Percentiles rank a stretch among this genome's conserved stretches.
Conservation (phyloP, 176 grass and related monocot genomes). For the Triticum timopheevii region DNA sequence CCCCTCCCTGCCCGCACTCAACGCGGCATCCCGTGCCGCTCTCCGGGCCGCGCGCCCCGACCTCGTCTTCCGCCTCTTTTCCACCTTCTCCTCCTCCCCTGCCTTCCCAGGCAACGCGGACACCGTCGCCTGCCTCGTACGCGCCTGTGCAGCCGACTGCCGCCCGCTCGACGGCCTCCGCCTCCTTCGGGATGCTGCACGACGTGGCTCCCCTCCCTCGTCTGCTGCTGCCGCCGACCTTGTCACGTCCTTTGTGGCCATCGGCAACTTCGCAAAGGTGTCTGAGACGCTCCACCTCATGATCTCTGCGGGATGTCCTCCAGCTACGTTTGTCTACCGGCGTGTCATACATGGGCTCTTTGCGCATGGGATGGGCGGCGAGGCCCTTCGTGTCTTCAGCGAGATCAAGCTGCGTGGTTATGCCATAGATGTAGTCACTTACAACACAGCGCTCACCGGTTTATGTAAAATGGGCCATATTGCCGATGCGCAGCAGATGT, state of each 20-base stretch:
- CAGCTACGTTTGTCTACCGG: constrained; percentile 56
- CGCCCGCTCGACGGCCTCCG: constrained; percentile 56
- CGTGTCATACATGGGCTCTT: constrained; percentile 58
- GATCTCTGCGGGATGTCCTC: constrained; percentile 49
- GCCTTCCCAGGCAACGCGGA: constrained; percentile 34
- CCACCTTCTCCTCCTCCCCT: constrained; percentile 38
- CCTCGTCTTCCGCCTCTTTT: constrained; percentile 62
- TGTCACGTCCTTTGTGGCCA: constrained; percentile 46
- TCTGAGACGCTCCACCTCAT: constrained; percentile 83
- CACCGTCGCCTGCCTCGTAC: constrained; percentile 49
- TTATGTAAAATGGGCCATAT: constrained; percentile 46
- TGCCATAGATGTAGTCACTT: constrained; percentile 40
- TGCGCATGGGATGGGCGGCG: constrained; percentile 23
- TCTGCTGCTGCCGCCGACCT: constrained; percentile 37
- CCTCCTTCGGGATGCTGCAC: constrained; percentile 57
- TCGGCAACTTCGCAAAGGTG: constrained; percentile 61
- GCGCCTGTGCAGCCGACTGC: constrained; percentile 48
- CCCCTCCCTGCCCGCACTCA: constrained; percentile 41
- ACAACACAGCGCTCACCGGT: constrained; percentile 55
- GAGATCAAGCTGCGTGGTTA: constrained; percentile 84
- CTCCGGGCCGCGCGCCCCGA: constrained; percentile 44
- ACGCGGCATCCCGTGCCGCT: constrained; percentile 26
- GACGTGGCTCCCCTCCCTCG: constrained; percentile 40
- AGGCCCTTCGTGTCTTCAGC: constrained; percentile 62
- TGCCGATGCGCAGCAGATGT: constrained; percentile 37